phyloP scores from a whole-genome alignment of 23 red algal genomes.

The Gracilaria domingensis region DNA sequence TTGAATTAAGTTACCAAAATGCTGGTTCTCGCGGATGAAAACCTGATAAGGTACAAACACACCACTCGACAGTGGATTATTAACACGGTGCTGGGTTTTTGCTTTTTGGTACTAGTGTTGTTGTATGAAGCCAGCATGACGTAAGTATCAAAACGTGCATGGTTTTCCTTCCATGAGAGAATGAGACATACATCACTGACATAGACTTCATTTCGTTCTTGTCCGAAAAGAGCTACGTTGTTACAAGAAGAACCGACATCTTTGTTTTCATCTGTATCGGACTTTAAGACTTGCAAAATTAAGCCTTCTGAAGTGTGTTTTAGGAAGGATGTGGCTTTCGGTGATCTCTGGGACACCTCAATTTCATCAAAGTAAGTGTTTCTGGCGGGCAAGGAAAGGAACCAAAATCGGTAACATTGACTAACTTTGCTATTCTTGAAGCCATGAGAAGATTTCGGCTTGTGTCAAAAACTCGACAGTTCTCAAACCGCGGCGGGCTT shows the following conservation, averaged over 20 bases:
- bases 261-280: not conserved
- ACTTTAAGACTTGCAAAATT: constrained; percentile 38
- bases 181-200: too few relatives aligned
- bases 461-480: not conserved
- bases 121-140: constrained; percentile 53
- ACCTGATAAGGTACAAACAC: too few relatives aligned
- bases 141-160: not conserved
- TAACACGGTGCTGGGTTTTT: constrained; percentile 26
- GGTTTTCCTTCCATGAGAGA: not conserved
- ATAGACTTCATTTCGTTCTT: too few relatives aligned
- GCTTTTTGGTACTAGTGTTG: constrained; percentile 27
- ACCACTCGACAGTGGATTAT: constrained; percentile 4
- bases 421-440: too few relatives aligned
- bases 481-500: not conserved
- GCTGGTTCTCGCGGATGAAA: too few relatives aligned
- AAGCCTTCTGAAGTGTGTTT: constrained; percentile 38
- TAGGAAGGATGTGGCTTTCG: not conserved
- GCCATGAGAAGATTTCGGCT: not conserved
- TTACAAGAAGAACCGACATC: constrained; percentile 14
- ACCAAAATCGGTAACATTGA: too few relatives aligned
- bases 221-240: constrained; percentile 7
- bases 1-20: too few relatives aligned
- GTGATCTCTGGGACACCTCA: not conserved
- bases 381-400: not conserved
- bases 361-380: constrained; percentile 26